Evolutionary conservation across 164 flowering plant genomes (phyloP), one percentile per base, ranked within the genome.

Genomic region (Kalanchoe fedtschenkoi): DNA sequence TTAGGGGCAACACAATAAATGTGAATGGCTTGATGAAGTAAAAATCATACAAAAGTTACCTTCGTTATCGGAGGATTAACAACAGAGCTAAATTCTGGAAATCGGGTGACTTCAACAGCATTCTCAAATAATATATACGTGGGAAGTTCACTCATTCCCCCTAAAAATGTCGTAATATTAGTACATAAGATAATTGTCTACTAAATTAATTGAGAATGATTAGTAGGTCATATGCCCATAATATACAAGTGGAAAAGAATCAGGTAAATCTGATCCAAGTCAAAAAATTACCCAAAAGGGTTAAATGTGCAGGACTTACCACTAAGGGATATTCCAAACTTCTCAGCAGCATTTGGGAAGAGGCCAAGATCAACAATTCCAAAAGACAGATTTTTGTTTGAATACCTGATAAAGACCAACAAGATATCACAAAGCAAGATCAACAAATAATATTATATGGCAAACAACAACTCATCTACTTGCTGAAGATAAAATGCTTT

Each of bases 281-380:
- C 8, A 37, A 37, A 37, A 37, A 9, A 37, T 10, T 26, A n/a
- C n/a, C 3, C 6, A 6, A 6, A n/a, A 43, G 10, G 51, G 51
- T 43, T 7, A 43, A 43, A 43, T n/a, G 39, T 37, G 15, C 56
- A 26, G 21, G 21, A 29, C 24, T 65, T 74, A 84, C 85, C 86
- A 60, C 79, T 81, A 63, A 86, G 76, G 41, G 84, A 81, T 69
- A 93, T 86, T 69, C 96, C 96, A 75, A 85, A 93, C 62, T 75
- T 83, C 66, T 79, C 95, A 33, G 97, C 97, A 61, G 77, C 87
- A 80, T 88, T 88, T 65, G 98, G 98, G 72, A 93, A 93, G 69
- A 89, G 90, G 24, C 98, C 91, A 69, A 93, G 86, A 77, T 93
- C 97, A 72, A 89, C 83, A 64, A 78, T 74, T 62, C 87, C 98